These are phyloP conservation scores for Actinomortierella ambigua DNA, from an alignment of 371 early-diverging fungal species.

Conservation along the genomic window DNA sequence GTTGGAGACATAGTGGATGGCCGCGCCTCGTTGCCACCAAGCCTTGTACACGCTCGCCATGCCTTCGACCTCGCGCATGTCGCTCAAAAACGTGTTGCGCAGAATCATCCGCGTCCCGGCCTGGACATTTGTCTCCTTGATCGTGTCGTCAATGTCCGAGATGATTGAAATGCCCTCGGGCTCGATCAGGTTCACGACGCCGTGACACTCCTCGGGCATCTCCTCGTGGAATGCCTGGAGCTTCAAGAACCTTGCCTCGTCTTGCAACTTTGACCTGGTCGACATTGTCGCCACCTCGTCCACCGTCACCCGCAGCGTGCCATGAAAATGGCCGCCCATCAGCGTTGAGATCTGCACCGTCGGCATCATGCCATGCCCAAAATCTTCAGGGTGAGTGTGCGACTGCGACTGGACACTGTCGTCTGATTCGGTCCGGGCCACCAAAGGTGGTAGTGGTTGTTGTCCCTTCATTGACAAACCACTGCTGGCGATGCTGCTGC, in stretches of 20 bases:
- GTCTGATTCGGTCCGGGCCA: slow-evolving; percentile 9
- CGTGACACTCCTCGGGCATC: slow-evolving; percentile 30
- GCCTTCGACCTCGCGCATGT: slow-evolving; percentile 48
- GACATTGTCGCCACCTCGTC: slow-evolving; percentile 11
- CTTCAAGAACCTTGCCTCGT: slow-evolving; percentile 17
- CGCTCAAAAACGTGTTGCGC: slow-evolving; percentile 74
- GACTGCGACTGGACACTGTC: slow-evolving; percentile 17
- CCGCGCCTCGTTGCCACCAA: slow-evolving; percentile 67
- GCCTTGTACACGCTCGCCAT: slow-evolving; percentile 48
- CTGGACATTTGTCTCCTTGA: slow-evolving; percentile 69
- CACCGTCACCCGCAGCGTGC: slow-evolving; percentile 25
- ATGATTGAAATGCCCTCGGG: slow-evolving; percentile 59
- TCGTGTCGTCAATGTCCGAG: slow-evolving; percentile 71
- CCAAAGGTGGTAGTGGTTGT: not conserved
- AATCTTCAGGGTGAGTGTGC: slow-evolving; percentile 14
- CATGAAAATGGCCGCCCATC: slow-evolving; percentile 40
- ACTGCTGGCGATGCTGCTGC: not conserved
- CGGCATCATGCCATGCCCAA: slow-evolving; percentile 28
- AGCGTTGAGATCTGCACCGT: slow-evolving; percentile 29
- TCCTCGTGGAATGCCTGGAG: slow-evolving; percentile 30
- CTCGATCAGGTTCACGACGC: slow-evolving; percentile 56
- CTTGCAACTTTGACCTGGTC: too few relatives aligned
- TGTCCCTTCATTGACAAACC: not conserved
- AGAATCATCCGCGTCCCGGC: slow-evolving; percentile 72
- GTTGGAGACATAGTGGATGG: slow-evolving; percentile 92